These are phyloP conservation scores for Fonsecaea nubica DNA, from an alignment of 2,329 filamentous ascomycete genomes.

Conservation along the genomic window DNA sequence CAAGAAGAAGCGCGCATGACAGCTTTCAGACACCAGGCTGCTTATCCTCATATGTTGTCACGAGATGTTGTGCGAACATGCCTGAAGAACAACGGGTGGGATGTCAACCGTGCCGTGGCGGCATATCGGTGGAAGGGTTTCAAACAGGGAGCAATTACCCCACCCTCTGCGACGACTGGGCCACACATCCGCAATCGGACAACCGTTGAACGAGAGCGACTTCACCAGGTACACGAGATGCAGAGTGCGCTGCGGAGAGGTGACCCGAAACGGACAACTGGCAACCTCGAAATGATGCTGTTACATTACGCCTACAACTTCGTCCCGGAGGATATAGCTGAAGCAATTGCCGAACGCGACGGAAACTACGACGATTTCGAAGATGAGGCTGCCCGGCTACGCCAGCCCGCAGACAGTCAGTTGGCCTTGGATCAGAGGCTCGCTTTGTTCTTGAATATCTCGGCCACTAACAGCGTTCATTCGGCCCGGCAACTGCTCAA, in stretches of 20 bases:
- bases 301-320: slow-evolving; percentile 12
- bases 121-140: slow-evolving; percentile 11
- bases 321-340: neutral
- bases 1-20: neutral
- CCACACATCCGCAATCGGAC: neutral
- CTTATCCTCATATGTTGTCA: slow-evolving; percentile 16
- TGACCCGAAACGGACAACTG: neutral
- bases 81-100: slow-evolving; percentile 18
- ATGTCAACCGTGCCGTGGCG: slow-evolving; percentile 27
- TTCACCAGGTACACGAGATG: slow-evolving; percentile 1
- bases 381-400: neutral
- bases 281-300: slow-evolving; percentile 15
- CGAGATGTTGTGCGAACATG: neutral
- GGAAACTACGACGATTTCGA: slow-evolving; percentile 8
- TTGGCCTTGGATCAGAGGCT: slow-evolving; percentile 16
- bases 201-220: slow-evolving; percentile 11
- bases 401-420: slow-evolving; percentile 2
- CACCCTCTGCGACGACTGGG: neutral
- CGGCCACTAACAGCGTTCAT: slow-evolving; percentile 23
- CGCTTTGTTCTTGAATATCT: slow-evolving; percentile 27
- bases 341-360: neutral
- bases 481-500: slow-evolving; percentile 10
- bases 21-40: slow-evolving; percentile 25
- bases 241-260: neutral
- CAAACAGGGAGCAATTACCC: neutral